A percentile compares a stretch with the other conserved stretches of the same genome.
These are phyloP conservation scores for Boletus pseudopeckii DNA, from an alignment of 768 basidiomycete species.

Conservation along the genomic window DNA sequence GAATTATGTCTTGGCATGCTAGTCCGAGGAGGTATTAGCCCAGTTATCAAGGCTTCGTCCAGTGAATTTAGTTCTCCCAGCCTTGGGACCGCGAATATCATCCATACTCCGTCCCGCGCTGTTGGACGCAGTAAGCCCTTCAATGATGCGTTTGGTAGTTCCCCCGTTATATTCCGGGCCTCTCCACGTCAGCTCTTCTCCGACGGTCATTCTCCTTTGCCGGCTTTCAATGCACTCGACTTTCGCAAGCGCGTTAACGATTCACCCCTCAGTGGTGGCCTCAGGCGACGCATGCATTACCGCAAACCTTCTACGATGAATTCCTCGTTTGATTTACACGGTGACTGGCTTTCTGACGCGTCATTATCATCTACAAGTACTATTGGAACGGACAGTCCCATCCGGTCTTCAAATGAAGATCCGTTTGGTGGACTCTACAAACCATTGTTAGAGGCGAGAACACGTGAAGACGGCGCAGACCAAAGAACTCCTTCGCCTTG, in stretches of 20 bases:
- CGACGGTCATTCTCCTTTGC: slow-evolving; percentile 33
- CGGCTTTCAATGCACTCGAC: slow-evolving; percentile 29
- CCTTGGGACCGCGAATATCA: slow-evolving; percentile 26
- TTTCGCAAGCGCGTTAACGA: slow-evolving; percentile 39
- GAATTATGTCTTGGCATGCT: slow-evolving; percentile 67
- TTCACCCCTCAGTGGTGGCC: slow-evolving; percentile 42
- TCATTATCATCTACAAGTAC: slow-evolving; percentile 27
- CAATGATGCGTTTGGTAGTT: slow-evolving; percentile 30
- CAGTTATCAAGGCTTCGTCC: slow-evolving; percentile 35
- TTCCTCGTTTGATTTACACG: slow-evolving; percentile 20
- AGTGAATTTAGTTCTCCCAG: slow-evolving; percentile 31
- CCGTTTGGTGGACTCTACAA: slow-evolving; percentile 49
- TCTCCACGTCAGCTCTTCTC: slow-evolving; percentile 42
- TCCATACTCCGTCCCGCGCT: slow-evolving; percentile 30
- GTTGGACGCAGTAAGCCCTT: slow-evolving; percentile 26
- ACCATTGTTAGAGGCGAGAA: slow-evolving; percentile 23
- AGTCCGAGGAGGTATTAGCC: slow-evolving; percentile 50
- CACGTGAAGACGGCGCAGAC: slow-evolving; percentile 4
- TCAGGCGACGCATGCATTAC: slow-evolving; percentile 29
- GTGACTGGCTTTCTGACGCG: slow-evolving; percentile 31
- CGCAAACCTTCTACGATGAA: slow-evolving; percentile 31
- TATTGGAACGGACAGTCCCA: slow-evolving; percentile 23
- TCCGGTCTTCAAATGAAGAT: slow-evolving; percentile 35
- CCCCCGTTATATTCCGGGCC: slow-evolving; percentile 39
- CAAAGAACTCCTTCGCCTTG: slow-evolving; percentile 16